A percentile compares a stretch with the other conserved stretches of the same genome.
These are phyloP conservation scores for Cymbomonas tetramitiformis DNA, from an alignment of 139 green algal genomes.

Conservation along the genomic window DNA sequence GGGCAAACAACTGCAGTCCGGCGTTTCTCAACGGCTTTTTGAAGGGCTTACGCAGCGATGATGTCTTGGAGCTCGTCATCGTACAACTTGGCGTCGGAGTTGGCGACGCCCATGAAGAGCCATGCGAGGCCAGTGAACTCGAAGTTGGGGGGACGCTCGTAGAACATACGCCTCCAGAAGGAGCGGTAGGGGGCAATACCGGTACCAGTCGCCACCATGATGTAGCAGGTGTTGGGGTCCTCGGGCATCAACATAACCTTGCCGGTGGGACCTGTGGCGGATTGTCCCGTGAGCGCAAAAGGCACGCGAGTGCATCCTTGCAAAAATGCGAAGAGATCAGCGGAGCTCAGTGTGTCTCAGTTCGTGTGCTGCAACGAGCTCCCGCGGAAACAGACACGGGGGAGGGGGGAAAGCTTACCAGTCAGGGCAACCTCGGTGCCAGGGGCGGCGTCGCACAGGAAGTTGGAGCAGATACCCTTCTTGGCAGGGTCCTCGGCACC, in stretches of 20 bases:
- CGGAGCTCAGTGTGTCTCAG: too few species aligned
- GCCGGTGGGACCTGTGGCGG: slow-evolving; percentile 82
- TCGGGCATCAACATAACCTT: slow-evolving; percentile 90
- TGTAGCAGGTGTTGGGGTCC: slow-evolving; percentile 69
- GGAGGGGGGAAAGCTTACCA: slow-evolving; percentile 30
- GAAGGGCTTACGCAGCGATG: slow-evolving; percentile 30
- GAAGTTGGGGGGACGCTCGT: slow-evolving; percentile 83
- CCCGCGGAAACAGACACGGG: neutral
- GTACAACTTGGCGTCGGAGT: slow-evolving; percentile 88
- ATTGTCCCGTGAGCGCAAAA: too few species aligned
- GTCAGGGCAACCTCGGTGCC: slow-evolving; percentile 88
- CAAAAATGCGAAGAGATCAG: too few species aligned
- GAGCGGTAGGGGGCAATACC: slow-evolving; percentile 93
- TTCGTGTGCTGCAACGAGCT: neutral
- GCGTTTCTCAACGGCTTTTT: too few species aligned
- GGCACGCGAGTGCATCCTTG: too few species aligned
- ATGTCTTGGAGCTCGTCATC: slow-evolving; percentile 79
- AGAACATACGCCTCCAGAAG: slow-evolving; percentile 87
- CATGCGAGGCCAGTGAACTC: slow-evolving; percentile 87
- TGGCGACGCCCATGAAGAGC: slow-evolving; percentile 98
- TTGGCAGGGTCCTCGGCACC: slow-evolving; percentile 84
- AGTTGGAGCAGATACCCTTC: slow-evolving; percentile 98
- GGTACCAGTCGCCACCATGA: slow-evolving; percentile 96
- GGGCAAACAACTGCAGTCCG: too few species aligned
- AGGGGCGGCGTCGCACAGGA: slow-evolving; percentile 83